Percentiles rank a stretch among this genome's conserved stretches.
Evolutionary conservation across 2,329 filamentous ascomycete genomes (phyloP).

Genomic region (Acrocalymma vagum): DNA sequence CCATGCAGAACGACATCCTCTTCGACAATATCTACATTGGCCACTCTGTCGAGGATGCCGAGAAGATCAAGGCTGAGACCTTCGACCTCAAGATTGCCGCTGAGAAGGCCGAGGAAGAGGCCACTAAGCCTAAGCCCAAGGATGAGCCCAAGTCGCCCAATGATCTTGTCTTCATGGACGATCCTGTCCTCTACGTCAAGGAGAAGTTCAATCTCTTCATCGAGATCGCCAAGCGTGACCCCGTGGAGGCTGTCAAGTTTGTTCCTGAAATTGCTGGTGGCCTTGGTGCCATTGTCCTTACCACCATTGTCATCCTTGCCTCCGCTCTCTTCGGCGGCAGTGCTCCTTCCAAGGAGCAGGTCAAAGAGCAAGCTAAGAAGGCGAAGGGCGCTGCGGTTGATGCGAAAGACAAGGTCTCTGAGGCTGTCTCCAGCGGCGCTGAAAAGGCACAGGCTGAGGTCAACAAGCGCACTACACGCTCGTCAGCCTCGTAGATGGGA

Average conservation of each 20-base stretch:
- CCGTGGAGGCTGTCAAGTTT: conserved; percentile 83
- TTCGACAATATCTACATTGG: conserved; percentile 99
- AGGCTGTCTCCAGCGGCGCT: conserved; percentile 66
- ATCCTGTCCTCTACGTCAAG: conserved; percentile 85
- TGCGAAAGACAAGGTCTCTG: conserved; percentile 75
- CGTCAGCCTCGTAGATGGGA: conserved; percentile 40
- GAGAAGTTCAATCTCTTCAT: conserved; percentile 95
- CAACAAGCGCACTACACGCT: conserved; percentile 67
- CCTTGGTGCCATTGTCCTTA: conserved; percentile 74
- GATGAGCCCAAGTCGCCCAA: conserved; percentile 73
- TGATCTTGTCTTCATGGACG: conserved; percentile 88
- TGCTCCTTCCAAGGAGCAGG: conserved; percentile 69
- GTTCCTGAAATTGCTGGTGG: conserved; percentile 91
- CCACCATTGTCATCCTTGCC: conserved; percentile 74
- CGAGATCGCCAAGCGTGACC: conserved; percentile 82
- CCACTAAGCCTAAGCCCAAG: conserved; percentile 77
- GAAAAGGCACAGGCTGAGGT: conserved; percentile 78
- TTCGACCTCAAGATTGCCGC: conserved; percentile 87
- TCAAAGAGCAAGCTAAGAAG: conserved; percentile 77
- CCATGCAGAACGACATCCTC: conserved; percentile 98
- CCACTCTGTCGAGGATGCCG: conserved; percentile 92
- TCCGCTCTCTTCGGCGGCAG: conserved; percentile 73
- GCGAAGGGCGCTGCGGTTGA: conserved; percentile 75
- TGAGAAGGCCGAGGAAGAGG: conserved; percentile 82
- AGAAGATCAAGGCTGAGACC: conserved; percentile 86